Evolutionary conservation across 352 stramenopile genomes (phyloP), one percentile per base, ranked within the genome.

Genomic region (Globisporangium nunn): DNA sequence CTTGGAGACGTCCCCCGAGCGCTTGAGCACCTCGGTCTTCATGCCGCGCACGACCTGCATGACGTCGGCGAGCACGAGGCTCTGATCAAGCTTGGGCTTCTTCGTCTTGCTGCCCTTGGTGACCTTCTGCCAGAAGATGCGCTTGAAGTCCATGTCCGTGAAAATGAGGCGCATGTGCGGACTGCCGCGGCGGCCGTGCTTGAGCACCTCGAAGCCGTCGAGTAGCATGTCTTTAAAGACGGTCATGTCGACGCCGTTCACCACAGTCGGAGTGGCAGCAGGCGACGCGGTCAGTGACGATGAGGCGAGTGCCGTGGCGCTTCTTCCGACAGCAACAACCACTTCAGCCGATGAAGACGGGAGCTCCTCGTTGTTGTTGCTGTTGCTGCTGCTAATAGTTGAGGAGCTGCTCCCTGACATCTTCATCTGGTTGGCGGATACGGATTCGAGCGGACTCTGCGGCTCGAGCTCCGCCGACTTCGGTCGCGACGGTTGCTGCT

Each of bases 71-170:
- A 89, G 74, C 14, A 81, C 61, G n/a, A 91, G 50, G 59, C 77
- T 88, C 58, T 87, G 78, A 52, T 91, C 81, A 2, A 91, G 61
- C 49, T 81, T 79, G 12, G 78, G 74, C 35, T 82, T 72, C 59
- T 89, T 89, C 35, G 72, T 66, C 60, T 73, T 72, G 56, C 62
- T 62, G n/a, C 87, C 74, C 50, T 83, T 74, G 51, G 64, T 65
- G 4, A 80, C 69, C 47, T 91, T 91, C 62, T 88, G 78, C 81
- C 81, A 91, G 59, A 91, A 91, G 29, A 89, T 71, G 48, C 81
- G 77, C 55, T 89, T 89, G 50, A 89, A 76, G 50, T 82, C 75
- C 58, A 91, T 64, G 52, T 91, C 81, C 3, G 75, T 76, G 63
- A 87, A 91, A 23, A 89, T 71, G 30, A 80, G 71, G 29, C 81